Evolutionary conservation across 1,284 basidiomycete species (phyloP).

Genomic region (Pseudozyma hubeiensis): DNA sequence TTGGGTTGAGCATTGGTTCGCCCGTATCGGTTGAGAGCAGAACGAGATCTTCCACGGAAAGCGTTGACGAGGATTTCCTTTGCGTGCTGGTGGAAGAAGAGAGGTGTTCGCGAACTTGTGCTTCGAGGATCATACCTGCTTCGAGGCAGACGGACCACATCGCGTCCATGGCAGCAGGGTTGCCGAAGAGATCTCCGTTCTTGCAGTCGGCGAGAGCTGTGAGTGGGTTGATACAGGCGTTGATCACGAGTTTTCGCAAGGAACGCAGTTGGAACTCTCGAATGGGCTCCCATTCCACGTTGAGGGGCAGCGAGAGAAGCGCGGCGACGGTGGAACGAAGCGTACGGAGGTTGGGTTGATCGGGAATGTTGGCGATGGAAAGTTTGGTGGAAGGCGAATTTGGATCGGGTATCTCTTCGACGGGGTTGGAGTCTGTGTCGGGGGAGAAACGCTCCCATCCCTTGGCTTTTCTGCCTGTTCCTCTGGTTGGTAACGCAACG

Average conservation of each 20-base stretch:
- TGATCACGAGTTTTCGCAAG: slow-evolving; percentile 85
- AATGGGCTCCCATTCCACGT: slow-evolving; percentile 76
- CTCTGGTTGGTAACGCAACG: slow-evolving; percentile 2
- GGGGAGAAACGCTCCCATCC: slow-evolving; percentile 44
- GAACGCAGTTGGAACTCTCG: slow-evolving; percentile 78
- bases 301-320: slow-evolving; percentile 59
- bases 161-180: slow-evolving; percentile 54
- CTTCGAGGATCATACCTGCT: slow-evolving; percentile 56
- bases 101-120: slow-evolving; percentile 53
- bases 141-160: slow-evolving; percentile 60
- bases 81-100: slow-evolving; percentile 4
- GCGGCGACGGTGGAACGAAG: slow-evolving; percentile 55
- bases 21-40: slow-evolving; percentile 34
- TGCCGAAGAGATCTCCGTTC: slow-evolving; percentile 77
- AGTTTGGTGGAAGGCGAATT: slow-evolving; percentile 32
- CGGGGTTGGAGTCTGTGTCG: slow-evolving; percentile 9
- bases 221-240: slow-evolving; percentile 87
- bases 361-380: slow-evolving; percentile 53
- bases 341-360: slow-evolving; percentile 40
- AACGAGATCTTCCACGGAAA: slow-evolving; percentile 27
- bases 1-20: slow-evolving; percentile 53
- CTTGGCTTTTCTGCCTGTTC: slow-evolving; percentile 3
- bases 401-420: slow-evolving; percentile 18
- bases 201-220: slow-evolving; percentile 83
- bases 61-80: neutral